Percentiles rank a stretch among this genome's conserved stretches.
These are phyloP conservation scores for Fagopyrum esculentum DNA, from an alignment of 148 eudicot species.

Conservation along the genomic window DNA sequence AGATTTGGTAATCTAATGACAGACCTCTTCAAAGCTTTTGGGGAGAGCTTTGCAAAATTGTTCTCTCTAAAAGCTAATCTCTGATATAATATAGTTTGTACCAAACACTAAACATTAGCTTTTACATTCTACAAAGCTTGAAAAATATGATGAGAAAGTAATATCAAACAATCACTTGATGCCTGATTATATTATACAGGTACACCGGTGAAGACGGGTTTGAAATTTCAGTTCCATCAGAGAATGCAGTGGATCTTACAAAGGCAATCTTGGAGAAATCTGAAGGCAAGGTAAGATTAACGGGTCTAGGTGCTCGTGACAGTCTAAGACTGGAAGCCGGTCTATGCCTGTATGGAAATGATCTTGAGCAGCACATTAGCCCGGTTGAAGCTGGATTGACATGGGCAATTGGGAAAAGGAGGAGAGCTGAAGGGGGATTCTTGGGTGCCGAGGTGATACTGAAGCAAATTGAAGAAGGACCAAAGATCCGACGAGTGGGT, in stretches of 20 bases:
- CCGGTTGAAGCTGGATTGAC: constrained; percentile 97
- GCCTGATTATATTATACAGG: constrained; percentile 26
- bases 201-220: constrained; percentile 99
- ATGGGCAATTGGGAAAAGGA: constrained; percentile 97
- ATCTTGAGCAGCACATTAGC: constrained; percentile 86
- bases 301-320: constrained; percentile 96
- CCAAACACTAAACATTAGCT: too few relatives aligned
- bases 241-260: constrained; percentile 73
- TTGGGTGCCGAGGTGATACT: constrained; percentile 90
- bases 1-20: too few relatives aligned
- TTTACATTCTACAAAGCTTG: too few relatives aligned
- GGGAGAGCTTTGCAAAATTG: too few relatives aligned
- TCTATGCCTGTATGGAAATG: constrained; percentile 84
- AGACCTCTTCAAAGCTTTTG: too few relatives aligned
- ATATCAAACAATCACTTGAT: too few relatives aligned
- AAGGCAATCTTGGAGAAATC: constrained; percentile 89
- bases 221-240: constrained; percentile 86
- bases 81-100: too few relatives aligned
- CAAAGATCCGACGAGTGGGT: constrained; percentile 71
- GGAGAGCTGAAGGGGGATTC: constrained; percentile 88
- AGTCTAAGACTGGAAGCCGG: constrained; percentile 96
- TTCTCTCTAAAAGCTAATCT: too few relatives aligned
- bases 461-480: constrained; percentile 80
- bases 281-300: constrained; percentile 85
- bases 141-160: too few relatives aligned